Conservation (phyloP, 495 filamentous ascomycete species). For the Neurospora terricola region DNA sequence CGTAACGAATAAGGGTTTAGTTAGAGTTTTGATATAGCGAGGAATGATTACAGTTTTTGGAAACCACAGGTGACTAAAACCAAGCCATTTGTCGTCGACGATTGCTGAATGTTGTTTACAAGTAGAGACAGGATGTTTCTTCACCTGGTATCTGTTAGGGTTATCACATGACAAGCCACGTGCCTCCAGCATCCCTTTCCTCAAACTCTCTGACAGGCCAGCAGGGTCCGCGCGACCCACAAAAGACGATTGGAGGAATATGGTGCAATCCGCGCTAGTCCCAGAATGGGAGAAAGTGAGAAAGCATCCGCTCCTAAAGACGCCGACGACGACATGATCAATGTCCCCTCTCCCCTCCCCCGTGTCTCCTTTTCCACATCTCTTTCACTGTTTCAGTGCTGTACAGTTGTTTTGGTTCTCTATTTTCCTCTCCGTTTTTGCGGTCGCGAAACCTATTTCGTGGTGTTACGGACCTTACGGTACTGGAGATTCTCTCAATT, state of each 20-base stretch:
- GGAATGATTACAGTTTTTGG: neutral
- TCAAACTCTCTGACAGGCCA: no score
- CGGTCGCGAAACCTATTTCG: neutral
- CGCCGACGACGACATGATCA: conserved; percentile 17
- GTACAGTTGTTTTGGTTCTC: neutral
- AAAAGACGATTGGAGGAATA: conserved; percentile 13
- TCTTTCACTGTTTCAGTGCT: neutral
- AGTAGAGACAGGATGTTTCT: neutral
- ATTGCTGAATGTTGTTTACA: neutral
- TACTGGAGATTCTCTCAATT: neutral
- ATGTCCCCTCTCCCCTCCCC: neutral
- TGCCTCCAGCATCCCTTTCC: neutral
- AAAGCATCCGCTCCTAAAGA: conserved; percentile 8
- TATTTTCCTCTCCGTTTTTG: neutral
- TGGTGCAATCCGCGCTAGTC: conserved; percentile 28
- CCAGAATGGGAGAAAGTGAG: conserved; percentile 9
- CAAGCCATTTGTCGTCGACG: neutral
- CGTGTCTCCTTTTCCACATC: conserved; percentile 3
- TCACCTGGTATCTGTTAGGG: neutral
- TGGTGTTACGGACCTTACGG: neutral
- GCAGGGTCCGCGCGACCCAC: neutral
- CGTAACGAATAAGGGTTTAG: neutral
- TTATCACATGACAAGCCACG: neutral
- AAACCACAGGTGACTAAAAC: no score
- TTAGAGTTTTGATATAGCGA: neutral